Percentiles rank a stretch among this genome's conserved stretches.
phyloP scores from a whole-genome alignment of 1,139 yeast species.

The Magnusiomyces fungicola region DNA sequence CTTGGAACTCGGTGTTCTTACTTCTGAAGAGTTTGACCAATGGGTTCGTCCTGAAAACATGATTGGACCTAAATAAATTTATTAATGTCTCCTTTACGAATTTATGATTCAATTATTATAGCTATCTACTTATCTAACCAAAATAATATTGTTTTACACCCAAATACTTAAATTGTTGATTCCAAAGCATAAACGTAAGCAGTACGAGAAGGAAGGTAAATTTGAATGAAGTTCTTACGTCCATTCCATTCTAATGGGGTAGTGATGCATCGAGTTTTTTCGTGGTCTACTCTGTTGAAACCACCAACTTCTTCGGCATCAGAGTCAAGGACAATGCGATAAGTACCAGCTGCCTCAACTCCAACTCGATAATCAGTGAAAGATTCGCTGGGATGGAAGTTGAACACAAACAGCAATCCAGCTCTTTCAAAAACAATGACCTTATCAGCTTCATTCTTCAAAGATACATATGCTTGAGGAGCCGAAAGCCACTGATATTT shows the following conservation, averaged over 20 bases:
- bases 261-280: slow-evolving; percentile 44
- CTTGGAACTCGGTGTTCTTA: slow-evolving; percentile 77
- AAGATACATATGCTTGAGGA: slow-evolving; percentile 77
- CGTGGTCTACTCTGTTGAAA: slow-evolving; percentile 61
- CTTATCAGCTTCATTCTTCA: slow-evolving; percentile 84
- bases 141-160: background rate
- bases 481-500: slow-evolving; percentile 65
- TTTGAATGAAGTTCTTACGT: slow-evolving; percentile 67
- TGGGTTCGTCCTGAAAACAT: slow-evolving; percentile 98
- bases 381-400: slow-evolving; percentile 80
- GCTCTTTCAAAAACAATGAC: slow-evolving; percentile 84
- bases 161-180: slow-evolving; percentile 3
- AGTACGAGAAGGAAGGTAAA: slow-evolving; percentile 77
- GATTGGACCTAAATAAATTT: slow-evolving; percentile 67
- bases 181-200: slow-evolving; percentile 60
- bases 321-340: slow-evolving; percentile 65
- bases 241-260: slow-evolving; percentile 73
- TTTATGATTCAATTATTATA: background rate
- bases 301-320: slow-evolving; percentile 77
- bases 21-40: slow-evolving; percentile 79
- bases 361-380: slow-evolving; percentile 86
- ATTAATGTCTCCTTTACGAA: background rate
- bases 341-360: slow-evolving; percentile 70
- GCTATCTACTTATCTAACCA: background rate
- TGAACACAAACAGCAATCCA: slow-evolving; percentile 76